Evolutionary conservation across 2,329 filamentous ascomycete genomes (phyloP).

Genomic region (Xylaria sp.): DNA sequence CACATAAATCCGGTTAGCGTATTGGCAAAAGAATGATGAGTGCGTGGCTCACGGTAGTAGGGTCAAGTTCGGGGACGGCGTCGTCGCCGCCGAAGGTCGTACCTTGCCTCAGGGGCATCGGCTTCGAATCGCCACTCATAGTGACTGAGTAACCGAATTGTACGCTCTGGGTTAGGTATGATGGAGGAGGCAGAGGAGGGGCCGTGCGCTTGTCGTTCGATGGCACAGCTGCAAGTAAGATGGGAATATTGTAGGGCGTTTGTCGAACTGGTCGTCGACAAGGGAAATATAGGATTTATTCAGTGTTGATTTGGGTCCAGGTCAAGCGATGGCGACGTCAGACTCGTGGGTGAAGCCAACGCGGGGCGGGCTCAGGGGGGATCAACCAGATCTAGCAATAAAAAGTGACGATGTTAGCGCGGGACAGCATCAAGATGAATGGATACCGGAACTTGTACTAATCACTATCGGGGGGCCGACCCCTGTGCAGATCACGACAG

Average conservation of each 20-base stretch:
- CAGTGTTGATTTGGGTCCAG: conserved; percentile 2
- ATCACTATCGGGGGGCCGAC: conserved; percentile 18
- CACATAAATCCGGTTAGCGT: conserved; percentile 26
- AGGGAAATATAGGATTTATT: not conserved
- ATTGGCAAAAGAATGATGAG: conserved; percentile 12
- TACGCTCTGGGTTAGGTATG: not conserved
- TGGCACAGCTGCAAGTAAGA: not conserved
- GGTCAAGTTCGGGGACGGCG: conserved; percentile 68
- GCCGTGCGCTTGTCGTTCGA: conserved; percentile 10
- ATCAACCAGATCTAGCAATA: conserved; percentile 31
- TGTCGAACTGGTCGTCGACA: conserved; percentile 14
- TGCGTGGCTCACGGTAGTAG: conserved; percentile 62
- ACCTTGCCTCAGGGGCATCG: conserved; percentile 59
- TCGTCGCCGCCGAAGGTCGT: conserved; percentile 67
- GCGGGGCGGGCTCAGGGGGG: conserved; percentile 12
- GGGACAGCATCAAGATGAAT: conserved; percentile 15
- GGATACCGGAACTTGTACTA: conserved; percentile 19
- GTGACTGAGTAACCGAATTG: conserved; percentile 17
- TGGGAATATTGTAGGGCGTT: not conserved
- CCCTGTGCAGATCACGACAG: conserved; percentile 44
- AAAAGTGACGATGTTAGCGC: conserved; percentile 31
- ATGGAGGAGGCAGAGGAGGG: not conserved
- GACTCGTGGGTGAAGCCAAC: conserved; percentile 24
- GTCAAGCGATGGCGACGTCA: conserved; percentile 17
- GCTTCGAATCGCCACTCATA: conserved; percentile 50